Evolutionary conservation across 192 early-diverging fungal species (phyloP), one percentile per base, ranked within the genome.

Genomic region (Entophlyctis luteolus): DNA sequence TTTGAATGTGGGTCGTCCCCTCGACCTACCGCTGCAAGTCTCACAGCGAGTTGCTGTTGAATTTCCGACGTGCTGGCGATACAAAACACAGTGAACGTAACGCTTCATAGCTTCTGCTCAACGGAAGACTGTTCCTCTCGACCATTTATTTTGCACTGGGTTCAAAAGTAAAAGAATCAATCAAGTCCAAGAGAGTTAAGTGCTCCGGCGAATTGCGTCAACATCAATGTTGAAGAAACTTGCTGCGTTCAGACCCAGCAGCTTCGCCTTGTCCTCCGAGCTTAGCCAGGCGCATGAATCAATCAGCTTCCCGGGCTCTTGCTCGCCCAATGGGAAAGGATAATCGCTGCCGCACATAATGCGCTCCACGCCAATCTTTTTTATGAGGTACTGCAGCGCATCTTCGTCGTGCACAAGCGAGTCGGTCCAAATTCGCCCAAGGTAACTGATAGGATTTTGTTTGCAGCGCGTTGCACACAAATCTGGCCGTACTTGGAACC

Each of bases 381-480:
- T 83, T 60, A 87, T 79, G 23, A 88, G 36, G 25, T 85, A 76
- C 66, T 77, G 68, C 33, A 88, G 76, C 2, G 86, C 84, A 58
- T 88, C 87, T 25, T 84, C 75, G 34, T 88, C 86, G 56, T 88
- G 87, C 36, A 87, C 84, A 1, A 88, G 69, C 28, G 85, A 87
- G 57, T 88, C 86, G 22, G 80, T 79, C 71, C 82, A 79, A 56
- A 88, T 81, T 31, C 76, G 73, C 50, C 84, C 79, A 54, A 87
- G 37, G 47, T 84, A 87, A 16, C 72, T 74, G 72, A 77, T 67
- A 25, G 86, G 86, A 20, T 60, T 66, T 37, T 75, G 67, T 69
- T 85, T 81, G 57, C 75, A 84, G 31, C 60, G 70, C 6, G 78
- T 81, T 16, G 86, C 86, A 42, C 77, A 79, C 50, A 88, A 62